Percentiles rank a stretch among this genome's conserved stretches.
phyloP scores from a whole-genome alignment of 805 yeast species.

The Saitoella complicata region DNA sequence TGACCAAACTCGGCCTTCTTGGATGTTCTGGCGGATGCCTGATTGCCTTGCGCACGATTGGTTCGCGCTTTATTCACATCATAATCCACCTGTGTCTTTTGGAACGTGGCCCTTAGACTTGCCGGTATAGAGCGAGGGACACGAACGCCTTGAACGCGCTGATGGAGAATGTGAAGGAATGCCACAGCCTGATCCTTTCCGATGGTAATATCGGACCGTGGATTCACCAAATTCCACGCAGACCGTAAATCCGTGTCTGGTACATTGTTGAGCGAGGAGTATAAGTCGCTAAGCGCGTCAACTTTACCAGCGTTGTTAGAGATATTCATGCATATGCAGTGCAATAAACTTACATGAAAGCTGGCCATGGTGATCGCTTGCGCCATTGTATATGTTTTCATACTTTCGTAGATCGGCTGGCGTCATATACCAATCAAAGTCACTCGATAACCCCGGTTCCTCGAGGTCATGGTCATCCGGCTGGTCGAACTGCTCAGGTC shows the following conservation, averaged over 20 bases:
- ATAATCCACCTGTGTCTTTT: conserved; percentile 36
- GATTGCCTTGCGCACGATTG: background rate
- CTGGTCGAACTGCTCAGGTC: conserved; percentile 11
- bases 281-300: conserved; percentile 52
- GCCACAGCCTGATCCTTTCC: conserved; percentile 88
- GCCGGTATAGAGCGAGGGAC: conserved; percentile 94
- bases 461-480: conserved; percentile 26
- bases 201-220: conserved; percentile 69
- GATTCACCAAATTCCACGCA: conserved; percentile 87
- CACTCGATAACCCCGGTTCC: conserved; percentile 45
- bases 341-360: conserved; percentile 31
- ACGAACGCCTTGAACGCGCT: conserved; percentile 67
- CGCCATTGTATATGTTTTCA: conserved; percentile 57
- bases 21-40: conserved; percentile 1
- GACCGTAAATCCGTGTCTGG: conserved; percentile 73
- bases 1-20: conserved; percentile 18
- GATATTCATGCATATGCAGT: background rate
- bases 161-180: conserved; percentile 78
- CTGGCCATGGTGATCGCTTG: conserved; percentile 66
- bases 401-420: conserved; percentile 71
- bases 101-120: conserved; percentile 76
- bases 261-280: conserved; percentile 46
- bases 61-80: conserved; percentile 4
- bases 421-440: conserved; percentile 92
- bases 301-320: conserved; percentile 15